Evolutionary conservation across 805 yeast species (phyloP).

Genomic region (Lipomyces lipofer): DNA sequence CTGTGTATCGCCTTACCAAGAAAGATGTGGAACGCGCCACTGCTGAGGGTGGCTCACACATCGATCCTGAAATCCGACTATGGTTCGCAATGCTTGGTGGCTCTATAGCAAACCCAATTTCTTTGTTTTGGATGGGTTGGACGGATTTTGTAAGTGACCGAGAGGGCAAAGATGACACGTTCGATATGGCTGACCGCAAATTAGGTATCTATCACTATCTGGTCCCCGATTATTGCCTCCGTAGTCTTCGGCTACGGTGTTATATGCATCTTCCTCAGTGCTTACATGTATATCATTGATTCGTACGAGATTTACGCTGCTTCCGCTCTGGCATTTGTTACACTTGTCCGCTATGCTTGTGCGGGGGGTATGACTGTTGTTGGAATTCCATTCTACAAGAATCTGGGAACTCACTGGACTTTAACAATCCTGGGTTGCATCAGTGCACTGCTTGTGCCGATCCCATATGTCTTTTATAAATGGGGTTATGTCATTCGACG

Average conservation of each 20-base stretch:
- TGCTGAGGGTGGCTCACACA: constrained; percentile 13
- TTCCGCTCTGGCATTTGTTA: constrained; percentile 81
- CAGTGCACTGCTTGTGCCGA: constrained; percentile 47
- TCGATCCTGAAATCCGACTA: constrained; percentile 52
- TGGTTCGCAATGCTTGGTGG: constrained; percentile 55
- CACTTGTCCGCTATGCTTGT: constrained; percentile 52
- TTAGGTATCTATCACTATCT: constrained; percentile 19
- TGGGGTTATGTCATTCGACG: constrained; percentile 49
- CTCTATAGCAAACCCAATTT: constrained; percentile 47
- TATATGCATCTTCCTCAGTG: constrained; percentile 44
- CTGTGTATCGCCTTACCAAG: constrained; percentile 17
- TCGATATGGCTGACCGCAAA: not conserved
- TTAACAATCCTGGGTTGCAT: constrained; percentile 27
- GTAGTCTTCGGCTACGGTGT: constrained; percentile 44
- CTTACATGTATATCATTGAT: constrained; percentile 45
- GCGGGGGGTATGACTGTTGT: constrained; percentile 57
- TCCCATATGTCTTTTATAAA: constrained; percentile 55
- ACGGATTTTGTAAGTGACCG: constrained; percentile 46
- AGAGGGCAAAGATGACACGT: not conserved
- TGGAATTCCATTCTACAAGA: constrained; percentile 53
- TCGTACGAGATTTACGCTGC: constrained; percentile 58
- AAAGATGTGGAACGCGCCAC: constrained; percentile 8
- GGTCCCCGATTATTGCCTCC: constrained; percentile 61
- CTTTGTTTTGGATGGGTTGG: constrained; percentile 57
- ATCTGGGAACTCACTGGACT: constrained; percentile 52